Base-by-base conservation (phyloP, 208 protist species). In the Leishmania amazonensis region DNA sequence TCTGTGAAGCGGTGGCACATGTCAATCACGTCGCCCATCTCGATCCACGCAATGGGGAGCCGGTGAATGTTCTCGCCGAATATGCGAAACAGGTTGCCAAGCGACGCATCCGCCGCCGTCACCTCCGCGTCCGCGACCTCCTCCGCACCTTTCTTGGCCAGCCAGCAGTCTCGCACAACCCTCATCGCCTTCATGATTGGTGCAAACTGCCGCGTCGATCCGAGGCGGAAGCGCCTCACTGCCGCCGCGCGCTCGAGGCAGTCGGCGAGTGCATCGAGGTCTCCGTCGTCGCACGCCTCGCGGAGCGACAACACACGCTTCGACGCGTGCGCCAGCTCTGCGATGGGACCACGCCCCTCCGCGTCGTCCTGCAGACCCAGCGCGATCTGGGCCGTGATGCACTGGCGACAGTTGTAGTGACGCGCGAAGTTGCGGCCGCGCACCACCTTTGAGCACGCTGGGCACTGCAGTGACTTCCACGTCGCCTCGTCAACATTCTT, bases 21-120 rank as follows among this genome's bases (percentile, higher is more conserved):
- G 77, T 97, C 96, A 47, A 97, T 91, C 57, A 98, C 85, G 73
- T 98, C 96, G 11, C 96, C 96, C 87, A 94, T 97, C 35, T 98
- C 96, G 77, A 98, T 94, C 93, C 95, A 98, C 47, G 91, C 89
- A 76, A 98, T 95, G 8, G 96, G 96, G 60, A 98, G 87, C 3
- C 96, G 88, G 75, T 97, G 92, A 21, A 98, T 83, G 75, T 93
- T 96, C 54, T 86, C 80, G 31, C 95, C 96, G 78, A 98, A 81
- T 0, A 90, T 79, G 9, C 90, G 86, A 83, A 98, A 96, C 0
- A 98, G 81, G 76, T 94, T 86, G 13, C 87, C 93, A 13, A 97
- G 60, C 21, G 91, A 91, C 24, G 81, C 81, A 81, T 97, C 93
- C 21, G 86, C 84, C 57, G 83, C 76, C 35, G 90, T 87, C 15